Evolutionary conservation across 1,139 yeast species (phyloP).

Genomic region (Geotrichum histeridarum): DNA sequence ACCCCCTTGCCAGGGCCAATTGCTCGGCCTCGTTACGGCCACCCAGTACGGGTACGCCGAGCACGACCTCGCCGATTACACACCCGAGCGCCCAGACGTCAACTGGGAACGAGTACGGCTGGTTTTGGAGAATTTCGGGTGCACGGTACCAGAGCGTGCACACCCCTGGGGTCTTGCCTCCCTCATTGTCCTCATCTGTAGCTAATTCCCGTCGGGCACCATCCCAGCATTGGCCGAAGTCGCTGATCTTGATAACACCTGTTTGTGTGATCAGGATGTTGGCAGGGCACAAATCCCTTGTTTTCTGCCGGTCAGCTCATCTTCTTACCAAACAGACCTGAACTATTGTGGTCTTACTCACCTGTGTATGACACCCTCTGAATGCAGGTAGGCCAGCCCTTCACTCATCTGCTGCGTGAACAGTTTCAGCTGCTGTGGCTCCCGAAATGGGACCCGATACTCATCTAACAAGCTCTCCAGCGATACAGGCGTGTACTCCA

Average conservation of each 20-base stretch:
- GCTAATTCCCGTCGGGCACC: conserved; percentile 44
- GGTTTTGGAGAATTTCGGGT: conserved; percentile 67
- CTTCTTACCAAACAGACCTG: not conserved
- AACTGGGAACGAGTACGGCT: conserved; percentile 53
- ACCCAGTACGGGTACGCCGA: conserved; percentile 12
- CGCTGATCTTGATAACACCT: conserved; percentile 87
- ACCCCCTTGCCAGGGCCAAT: conserved; percentile 45
- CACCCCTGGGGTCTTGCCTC: conserved; percentile 47
- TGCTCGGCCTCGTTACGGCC: conserved; percentile 11
- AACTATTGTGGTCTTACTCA: not conserved
- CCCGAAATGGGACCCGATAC: conserved; percentile 11
- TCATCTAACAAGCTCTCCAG: conserved; percentile 14
- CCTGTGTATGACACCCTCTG: conserved; percentile 79
- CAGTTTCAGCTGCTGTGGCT: conserved; percentile 47
- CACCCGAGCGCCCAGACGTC: conserved; percentile 85
- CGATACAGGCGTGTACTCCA: conserved; percentile 18
- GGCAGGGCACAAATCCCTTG: conserved; percentile 92
- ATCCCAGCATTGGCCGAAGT: conserved; percentile 60
- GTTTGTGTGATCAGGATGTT: conserved; percentile 69
- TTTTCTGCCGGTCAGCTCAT: not conserved
- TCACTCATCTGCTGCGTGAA: conserved; percentile 88
- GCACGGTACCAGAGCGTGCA: conserved; percentile 76
- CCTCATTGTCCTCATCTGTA: conserved; percentile 34
- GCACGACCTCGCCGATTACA: conserved; percentile 29
- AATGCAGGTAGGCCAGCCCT: conserved; percentile 92